Evolutionary conservation across 1,284 basidiomycete species (phyloP).

Genomic region (Leccinum solheimii): DNA sequence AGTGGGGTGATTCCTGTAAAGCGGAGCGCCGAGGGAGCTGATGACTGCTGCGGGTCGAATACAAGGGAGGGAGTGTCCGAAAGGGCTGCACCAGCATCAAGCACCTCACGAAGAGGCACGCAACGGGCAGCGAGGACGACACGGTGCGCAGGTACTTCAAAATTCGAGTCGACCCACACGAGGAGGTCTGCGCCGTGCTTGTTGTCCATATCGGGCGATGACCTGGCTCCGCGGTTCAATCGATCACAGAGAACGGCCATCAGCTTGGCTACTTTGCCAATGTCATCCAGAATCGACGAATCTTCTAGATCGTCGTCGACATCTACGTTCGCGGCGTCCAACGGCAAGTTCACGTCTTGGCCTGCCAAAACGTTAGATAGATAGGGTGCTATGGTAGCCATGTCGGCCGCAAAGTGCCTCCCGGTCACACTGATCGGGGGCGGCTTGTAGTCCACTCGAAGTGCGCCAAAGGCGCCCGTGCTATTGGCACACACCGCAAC

Average conservation of each 20-base stretch:
- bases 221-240: background rate
- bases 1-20: slow-evolving; percentile 61
- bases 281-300: slow-evolving; percentile 48
- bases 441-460: slow-evolving; percentile 74
- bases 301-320: slow-evolving; percentile 46
- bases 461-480: slow-evolving; percentile 86
- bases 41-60: slow-evolving; percentile 8
- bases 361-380: background rate
- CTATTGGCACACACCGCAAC: slow-evolving; percentile 85
- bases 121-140: slow-evolving; percentile 67
- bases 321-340: slow-evolving; percentile 9
- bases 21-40: slow-evolving; percentile 32
- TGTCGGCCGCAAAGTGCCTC: slow-evolving; percentile 64
- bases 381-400: slow-evolving; percentile 67
- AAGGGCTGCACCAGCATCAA: slow-evolving; percentile 38
- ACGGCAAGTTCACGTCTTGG: background rate
- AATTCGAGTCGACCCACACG: slow-evolving; percentile 43
- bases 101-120: slow-evolving; percentile 45
- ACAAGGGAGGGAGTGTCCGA: slow-evolving; percentile 38
- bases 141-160: slow-evolving; percentile 65
- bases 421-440: slow-evolving; percentile 61
- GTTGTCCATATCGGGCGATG: slow-evolving; percentile 37
- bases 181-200: slow-evolving; percentile 61
- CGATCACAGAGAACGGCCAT: slow-evolving; percentile 40
- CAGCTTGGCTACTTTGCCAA: slow-evolving; percentile 44